Evolutionary conservation across 345 rosid species (phyloP).

Genomic region (Populus davidiana): DNA sequence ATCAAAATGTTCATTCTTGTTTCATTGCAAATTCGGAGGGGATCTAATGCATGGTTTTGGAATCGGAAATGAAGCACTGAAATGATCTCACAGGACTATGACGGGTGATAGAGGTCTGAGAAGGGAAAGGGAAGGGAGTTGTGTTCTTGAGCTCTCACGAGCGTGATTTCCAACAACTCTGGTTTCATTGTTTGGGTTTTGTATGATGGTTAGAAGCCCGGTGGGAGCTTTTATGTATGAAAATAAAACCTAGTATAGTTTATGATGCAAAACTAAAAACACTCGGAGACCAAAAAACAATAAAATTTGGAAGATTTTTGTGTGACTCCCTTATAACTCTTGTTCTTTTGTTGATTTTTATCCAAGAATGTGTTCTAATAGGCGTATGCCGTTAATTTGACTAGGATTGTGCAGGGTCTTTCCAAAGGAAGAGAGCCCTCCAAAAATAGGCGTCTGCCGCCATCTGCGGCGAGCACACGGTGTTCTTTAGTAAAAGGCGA

Average conservation of each 20-base stretch:
- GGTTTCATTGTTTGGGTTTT: background rate
- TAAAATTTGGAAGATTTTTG: background rate
- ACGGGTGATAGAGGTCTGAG: background rate
- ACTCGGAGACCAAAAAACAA: background rate
- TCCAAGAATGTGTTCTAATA: background rate
- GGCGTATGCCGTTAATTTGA: too few species aligned
- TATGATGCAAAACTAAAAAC: background rate
- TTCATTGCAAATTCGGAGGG: background rate
- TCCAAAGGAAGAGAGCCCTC: too few species aligned
- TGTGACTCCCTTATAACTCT: background rate
- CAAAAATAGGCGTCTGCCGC: too few species aligned
- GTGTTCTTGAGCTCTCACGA: background rate
- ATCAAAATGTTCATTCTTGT: background rate
- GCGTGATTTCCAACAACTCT: background rate
- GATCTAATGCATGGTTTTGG: background rate
- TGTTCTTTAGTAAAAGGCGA: constrained; percentile 61
- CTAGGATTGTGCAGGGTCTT: too few species aligned
- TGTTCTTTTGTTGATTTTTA: background rate
- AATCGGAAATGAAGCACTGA: background rate
- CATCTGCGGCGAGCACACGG: constrained; percentile 34
- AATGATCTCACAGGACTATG: background rate
- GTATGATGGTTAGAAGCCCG: background rate
- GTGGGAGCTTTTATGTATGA: background rate
- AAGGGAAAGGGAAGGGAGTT: background rate
- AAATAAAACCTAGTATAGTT: background rate